Evolutionary conservation across 345 rosid species (phyloP), one percentile per base, ranked within the genome.

Genomic region (Eucalyptus sideroxylon): DNA sequence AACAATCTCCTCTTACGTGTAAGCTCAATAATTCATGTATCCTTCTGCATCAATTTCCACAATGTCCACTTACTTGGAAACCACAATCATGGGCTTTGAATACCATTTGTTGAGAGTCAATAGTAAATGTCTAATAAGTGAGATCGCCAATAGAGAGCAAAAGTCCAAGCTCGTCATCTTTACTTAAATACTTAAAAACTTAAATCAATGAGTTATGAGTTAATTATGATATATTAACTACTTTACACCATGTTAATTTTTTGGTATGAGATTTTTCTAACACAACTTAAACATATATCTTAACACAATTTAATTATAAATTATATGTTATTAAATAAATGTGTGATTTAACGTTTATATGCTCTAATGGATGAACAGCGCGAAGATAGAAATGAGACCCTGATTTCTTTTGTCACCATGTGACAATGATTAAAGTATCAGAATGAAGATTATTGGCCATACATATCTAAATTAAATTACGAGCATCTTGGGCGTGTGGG

Each of bases 201-300:
- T 53, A 53, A 53, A 53, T 21, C 1, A 53, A 53, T 21, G 11
- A 53, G 0, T 53, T 53, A 53, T 21, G 10, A 53, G 5, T 53
- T 53, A 53, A 53, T 0, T 21, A 53, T 0, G 2, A 53, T 21
- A 53, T 53, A 53, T 53, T 19, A 53, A 53, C 0, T 21, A 0
- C 5, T 53, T 21, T 53, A 4, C 4, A 53, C 0, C 11, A 8
- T 0, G 5, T 53, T 2, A 53, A 21, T 53, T 53, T 0, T 53
- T 53, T 53, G 1, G 2, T 8, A 2, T 53, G 0, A 0, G 0
- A 53, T 53, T 21, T 53, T 53, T 53, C 5, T 53, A 21, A 53
- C 26, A 21, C 1, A 53, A 53, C 26, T 21, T 8, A 53, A 1
- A 53, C 10, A 53, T 53, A 53, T 59, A 59, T 5, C 15, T 3